Percentiles rank a stretch among this genome's conserved stretches.
Conservation (phyloP, 352 stramenopile genomes). For the Pilasporangium apinafurcum region DNA sequence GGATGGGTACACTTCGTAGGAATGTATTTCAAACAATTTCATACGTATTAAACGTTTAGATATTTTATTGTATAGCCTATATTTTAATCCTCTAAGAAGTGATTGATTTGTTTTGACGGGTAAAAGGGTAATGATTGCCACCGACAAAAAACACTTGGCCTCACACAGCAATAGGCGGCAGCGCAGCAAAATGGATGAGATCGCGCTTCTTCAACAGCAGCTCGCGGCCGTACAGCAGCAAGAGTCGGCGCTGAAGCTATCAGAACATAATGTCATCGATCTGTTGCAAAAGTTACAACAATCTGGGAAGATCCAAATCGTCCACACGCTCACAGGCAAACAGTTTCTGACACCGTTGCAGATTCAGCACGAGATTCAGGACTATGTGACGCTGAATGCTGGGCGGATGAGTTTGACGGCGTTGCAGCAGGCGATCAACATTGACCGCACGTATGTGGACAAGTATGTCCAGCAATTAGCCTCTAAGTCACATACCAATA, state of each 20-base stretch:
- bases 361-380: slow-evolving; percentile 65
- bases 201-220: slow-evolving; percentile 73
- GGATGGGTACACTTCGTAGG: too few relatives aligned
- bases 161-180: too few relatives aligned
- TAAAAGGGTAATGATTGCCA: too few relatives aligned
- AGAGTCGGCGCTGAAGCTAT: slow-evolving; percentile 69
- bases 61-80: too few relatives aligned
- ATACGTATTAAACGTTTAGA: too few relatives aligned
- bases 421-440: slow-evolving; percentile 59
- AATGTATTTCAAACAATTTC: too few relatives aligned
- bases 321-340: slow-evolving; percentile 78
- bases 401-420: slow-evolving; percentile 62
- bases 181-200: slow-evolving; percentile 67
- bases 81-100: too few relatives aligned
- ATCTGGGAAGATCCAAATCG: slow-evolving; percentile 66
- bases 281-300: slow-evolving; percentile 72
- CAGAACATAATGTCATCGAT: slow-evolving; percentile 80
- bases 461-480: slow-evolving; percentile 46
- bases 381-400: slow-evolving; percentile 60
- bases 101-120: too few relatives aligned
- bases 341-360: slow-evolving; percentile 72
- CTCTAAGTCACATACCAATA: slow-evolving; percentile 12
- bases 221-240: slow-evolving; percentile 77
- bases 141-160: neutral
- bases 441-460: slow-evolving; percentile 71